Percentiles rank a stretch among this genome's conserved stretches.
These are phyloP conservation scores for Eucalyptus melliodora DNA, from an alignment of 345 rosid species.

Conservation along the genomic window DNA sequence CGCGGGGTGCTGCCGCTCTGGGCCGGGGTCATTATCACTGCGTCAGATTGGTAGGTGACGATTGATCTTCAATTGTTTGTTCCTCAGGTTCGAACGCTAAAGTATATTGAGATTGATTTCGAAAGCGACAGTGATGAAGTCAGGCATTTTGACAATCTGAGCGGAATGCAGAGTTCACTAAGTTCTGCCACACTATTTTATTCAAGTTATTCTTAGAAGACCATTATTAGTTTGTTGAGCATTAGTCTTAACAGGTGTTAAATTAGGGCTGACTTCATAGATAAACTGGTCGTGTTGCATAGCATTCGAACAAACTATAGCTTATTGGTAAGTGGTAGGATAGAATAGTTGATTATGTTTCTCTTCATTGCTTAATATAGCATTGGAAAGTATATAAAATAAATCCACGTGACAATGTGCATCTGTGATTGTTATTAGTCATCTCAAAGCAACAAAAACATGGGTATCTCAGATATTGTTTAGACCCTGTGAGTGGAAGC, in stretches of 20 bases:
- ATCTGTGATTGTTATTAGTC: not conserved
- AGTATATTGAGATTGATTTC: not conserved
- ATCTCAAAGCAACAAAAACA: not conserved
- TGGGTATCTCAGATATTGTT: not conserved
- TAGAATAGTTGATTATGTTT: not conserved
- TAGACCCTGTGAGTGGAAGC: not conserved
- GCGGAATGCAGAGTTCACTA: not conserved
- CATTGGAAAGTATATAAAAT: not conserved
- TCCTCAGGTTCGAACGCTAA: not conserved
- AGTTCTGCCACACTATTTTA: not conserved
- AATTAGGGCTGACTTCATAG: not conserved
- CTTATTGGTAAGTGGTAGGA: not conserved
- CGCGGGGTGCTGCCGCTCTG: slow-evolving; percentile 74
- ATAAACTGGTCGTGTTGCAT: not conserved
- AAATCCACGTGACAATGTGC: not conserved
- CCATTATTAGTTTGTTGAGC: not conserved
- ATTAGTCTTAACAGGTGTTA: not conserved
- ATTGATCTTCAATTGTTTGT: not conserved
- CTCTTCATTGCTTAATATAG: not conserved
- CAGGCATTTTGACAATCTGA: not conserved
- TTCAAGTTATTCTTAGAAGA: not conserved
- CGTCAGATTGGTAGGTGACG: slow-evolving; percentile 57
- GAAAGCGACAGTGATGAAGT: not conserved
- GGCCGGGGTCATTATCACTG: slow-evolving; percentile 88
- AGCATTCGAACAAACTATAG: not conserved